Base-by-base conservation (phyloP, 1,284 basidiomycete species). In the Cutaneotrichosporon arboriforme region DNA sequence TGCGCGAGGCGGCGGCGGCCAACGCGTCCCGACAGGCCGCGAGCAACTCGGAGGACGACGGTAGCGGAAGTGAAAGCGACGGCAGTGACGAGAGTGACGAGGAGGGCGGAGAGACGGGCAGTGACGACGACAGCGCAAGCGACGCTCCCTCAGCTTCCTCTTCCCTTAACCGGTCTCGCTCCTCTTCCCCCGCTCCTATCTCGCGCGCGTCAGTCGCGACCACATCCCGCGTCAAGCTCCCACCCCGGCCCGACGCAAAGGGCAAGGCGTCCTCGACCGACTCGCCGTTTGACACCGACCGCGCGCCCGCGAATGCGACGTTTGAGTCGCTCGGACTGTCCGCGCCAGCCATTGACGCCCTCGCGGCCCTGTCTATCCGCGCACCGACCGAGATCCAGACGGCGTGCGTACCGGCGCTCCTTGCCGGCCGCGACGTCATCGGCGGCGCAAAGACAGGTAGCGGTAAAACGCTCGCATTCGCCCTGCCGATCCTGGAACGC, bases 361-460 rank as follows among this genome's bases (percentile, higher is more conserved):
- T 98, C 41, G 78, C 78, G 18, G 81, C 82, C 23, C 90, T 98
- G 82, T 88, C 89, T 15, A 97, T 98, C 62, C 80, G 80, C 41
- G 75, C 77, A 2, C 94, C 94, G 1, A 97, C 94, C 1, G 85
- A 88, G 57, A 87, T 99, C 46, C 94, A 99, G 70, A 79, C 81
- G 0, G 87, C 87, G 3, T 96, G 93, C 71, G 87, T 98, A 62
- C 90, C 90, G 3, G 84, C 86, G 4, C 83, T 97, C 49, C 78
- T 98, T 22, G 76, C 81, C 74, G 89, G 86, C 54, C 82, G 84
- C 66, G 94, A 99, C 75, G 93, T 90, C 69, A 90, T 97, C 59
- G 96, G 96, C 31, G 93, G 96, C 59, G 93, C 96, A 1, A 94
- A 97, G 77, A 99, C 94, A 0, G 96, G 94, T 56, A 93, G 89